Conservation (phyloP, 139 green algal species). For the Chlorella sp. region DNA sequence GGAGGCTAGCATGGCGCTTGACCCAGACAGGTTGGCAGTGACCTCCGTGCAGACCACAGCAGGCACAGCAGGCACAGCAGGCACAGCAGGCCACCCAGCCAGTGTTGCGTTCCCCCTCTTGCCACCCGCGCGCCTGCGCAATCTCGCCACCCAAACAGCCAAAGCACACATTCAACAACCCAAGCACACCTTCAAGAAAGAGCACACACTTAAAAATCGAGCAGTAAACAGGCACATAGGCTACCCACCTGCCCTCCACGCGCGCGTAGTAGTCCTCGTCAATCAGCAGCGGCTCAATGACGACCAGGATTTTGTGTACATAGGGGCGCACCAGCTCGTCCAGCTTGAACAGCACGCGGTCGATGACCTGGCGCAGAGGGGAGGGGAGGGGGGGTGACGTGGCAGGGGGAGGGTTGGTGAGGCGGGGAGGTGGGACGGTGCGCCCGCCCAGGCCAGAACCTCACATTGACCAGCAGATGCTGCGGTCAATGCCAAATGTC, state of each 20-base stretch:
- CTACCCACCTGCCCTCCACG: conserved; percentile 85
- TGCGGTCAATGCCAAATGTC: too few species aligned
- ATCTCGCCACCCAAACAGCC: not conserved
- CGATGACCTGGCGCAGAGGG: conserved; percentile 76
- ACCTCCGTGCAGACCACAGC: not conserved
- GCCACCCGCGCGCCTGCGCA: not conserved
- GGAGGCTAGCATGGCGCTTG: not conserved
- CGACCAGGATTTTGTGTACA: conserved; percentile 99
- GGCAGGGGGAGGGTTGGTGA: not conserved
- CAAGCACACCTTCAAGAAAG: not conserved
- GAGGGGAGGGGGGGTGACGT: not conserved
- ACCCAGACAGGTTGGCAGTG: too few species aligned
- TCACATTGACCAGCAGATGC: too few species aligned
- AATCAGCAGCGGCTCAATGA: conserved; percentile 99
- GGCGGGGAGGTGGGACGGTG: not conserved
- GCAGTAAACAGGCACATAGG: too few species aligned
- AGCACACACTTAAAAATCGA: too few species aligned
- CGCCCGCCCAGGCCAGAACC: too few species aligned
- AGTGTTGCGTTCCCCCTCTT: not conserved
- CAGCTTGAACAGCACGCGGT: conserved; percentile 97
- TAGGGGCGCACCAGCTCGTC: conserved; percentile 98
- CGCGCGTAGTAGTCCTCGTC: conserved; percentile 99
- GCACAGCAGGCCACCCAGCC: too few species aligned
- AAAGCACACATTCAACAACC: not conserved
- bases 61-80: not conserved